Conservation (phyloP, 352 stramenopile species). For the Phytophthora pinifolia region DNA sequence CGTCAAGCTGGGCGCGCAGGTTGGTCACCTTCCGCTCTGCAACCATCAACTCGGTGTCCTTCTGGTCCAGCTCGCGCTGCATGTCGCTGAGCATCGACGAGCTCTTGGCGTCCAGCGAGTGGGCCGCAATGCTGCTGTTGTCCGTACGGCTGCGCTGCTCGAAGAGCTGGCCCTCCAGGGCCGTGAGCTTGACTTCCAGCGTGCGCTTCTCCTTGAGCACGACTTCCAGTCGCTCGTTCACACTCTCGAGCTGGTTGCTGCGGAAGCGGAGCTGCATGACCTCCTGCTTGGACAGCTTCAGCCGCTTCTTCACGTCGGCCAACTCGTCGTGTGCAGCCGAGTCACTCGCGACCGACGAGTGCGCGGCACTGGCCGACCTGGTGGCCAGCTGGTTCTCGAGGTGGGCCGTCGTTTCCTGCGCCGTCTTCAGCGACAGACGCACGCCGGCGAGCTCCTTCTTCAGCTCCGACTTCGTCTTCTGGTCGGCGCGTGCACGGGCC, state of each 20-base stretch:
- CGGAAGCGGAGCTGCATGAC: constrained; percentile 85
- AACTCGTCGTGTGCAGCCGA: constrained; percentile 42
- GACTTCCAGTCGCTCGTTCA: constrained; percentile 67
- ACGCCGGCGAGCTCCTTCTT: constrained; percentile 29
- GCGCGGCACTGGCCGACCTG: constrained; percentile 15
- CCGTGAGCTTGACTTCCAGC: constrained; percentile 77
- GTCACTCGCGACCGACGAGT: constrained; percentile 23
- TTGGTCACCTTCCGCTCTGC: constrained; percentile 52
- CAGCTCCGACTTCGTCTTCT: constrained; percentile 12
- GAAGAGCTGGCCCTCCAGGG: constrained; percentile 74
- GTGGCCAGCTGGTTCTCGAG: constrained; percentile 52
- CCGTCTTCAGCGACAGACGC: constrained; percentile 32
- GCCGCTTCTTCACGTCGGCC: constrained; percentile 65
- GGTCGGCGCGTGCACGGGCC: constrained; percentile 11
- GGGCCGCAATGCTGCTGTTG: constrained; percentile 39
- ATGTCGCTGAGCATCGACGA: constrained; percentile 47
- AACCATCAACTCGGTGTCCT: constrained; percentile 48
- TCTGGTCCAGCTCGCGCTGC: constrained; percentile 59
- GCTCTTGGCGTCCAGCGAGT: constrained; percentile 36
- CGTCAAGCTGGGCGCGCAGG: constrained; percentile 24
- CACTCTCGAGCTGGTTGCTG: constrained; percentile 75
- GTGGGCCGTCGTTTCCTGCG: constrained; percentile 28
- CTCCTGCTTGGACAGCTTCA: constrained; percentile 78
- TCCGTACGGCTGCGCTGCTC: constrained; percentile 70
- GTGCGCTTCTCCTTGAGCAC: constrained; percentile 80